Conservation (phyloP, 1,284 basidiomycete genomes). For the Meripilus lineatus region DNA sequence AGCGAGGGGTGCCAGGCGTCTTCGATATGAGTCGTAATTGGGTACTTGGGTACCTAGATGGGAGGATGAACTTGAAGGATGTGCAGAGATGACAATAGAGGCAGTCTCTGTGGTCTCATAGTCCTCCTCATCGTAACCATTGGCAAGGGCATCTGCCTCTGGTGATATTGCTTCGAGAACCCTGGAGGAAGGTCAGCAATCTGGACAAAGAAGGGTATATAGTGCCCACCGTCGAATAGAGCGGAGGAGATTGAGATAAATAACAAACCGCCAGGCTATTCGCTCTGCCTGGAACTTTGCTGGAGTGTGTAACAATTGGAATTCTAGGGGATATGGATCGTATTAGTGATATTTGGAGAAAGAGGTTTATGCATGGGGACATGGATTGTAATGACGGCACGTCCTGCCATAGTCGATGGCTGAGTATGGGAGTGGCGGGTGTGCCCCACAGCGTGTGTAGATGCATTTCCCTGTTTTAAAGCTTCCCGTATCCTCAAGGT, state of each 20-base stretch:
- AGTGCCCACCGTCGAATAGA: conserved; percentile 61
- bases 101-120: conserved; percentile 42
- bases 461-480: no score
- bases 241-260: conserved; percentile 78
- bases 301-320: conserved; percentile 72
- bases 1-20: conserved; percentile 56
- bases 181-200: conserved; percentile 32
- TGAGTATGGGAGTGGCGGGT: no score
- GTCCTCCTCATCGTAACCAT: conserved; percentile 44
- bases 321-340: conserved; percentile 50
- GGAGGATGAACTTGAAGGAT: conserved; percentile 28
- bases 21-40: conserved; percentile 57
- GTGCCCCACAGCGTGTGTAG: no score
- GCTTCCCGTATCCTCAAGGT: no score
- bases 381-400: no score
- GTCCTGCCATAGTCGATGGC: no score
- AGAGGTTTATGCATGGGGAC: no score
- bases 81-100: conserved; percentile 45
- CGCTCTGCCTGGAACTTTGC: conserved; percentile 71
- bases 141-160: conserved; percentile 40
- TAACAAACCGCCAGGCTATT: conserved; percentile 78
- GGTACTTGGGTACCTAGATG: conserved; percentile 35
- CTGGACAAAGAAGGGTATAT: conserved; percentile 8
- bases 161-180: conserved; percentile 75
- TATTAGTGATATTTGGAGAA: no score